Evolutionary conservation across 108 stramenopile species (phyloP).

Genomic region (Chaetoceros muelleri): DNA sequence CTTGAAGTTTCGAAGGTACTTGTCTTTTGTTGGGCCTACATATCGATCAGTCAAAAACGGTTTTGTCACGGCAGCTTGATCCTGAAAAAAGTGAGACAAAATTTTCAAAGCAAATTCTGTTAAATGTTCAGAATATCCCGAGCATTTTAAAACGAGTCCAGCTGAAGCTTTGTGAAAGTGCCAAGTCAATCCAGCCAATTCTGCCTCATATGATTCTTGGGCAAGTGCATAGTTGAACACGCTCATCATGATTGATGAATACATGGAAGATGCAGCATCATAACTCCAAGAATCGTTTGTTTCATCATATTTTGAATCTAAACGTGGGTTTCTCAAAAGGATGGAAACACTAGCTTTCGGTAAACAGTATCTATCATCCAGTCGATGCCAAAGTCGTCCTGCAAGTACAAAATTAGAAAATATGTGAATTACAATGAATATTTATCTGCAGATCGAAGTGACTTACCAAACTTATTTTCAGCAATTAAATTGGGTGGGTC

Average conservation of each 20-base stretch:
- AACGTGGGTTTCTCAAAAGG: slow-evolving; percentile 45
- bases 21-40: slow-evolving; percentile 55
- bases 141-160: slow-evolving; percentile 50
- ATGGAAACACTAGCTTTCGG: slow-evolving; percentile 57
- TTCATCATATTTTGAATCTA: slow-evolving; percentile 21
- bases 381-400: slow-evolving; percentile 69
- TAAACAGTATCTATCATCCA: slow-evolving; percentile 79
- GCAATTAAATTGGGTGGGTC: slow-evolving; percentile 63
- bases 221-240: slow-evolving; percentile 65
- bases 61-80: background rate
- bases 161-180: slow-evolving; percentile 43
- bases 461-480: slow-evolving; percentile 20
- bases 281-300: slow-evolving; percentile 28
- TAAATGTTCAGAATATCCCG: slow-evolving; percentile 72
- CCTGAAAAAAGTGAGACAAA: slow-evolving; percentile 23
- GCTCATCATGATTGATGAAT: slow-evolving; percentile 38
- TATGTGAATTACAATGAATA: background rate
- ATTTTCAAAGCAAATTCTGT: slow-evolving; percentile 50
- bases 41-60: slow-evolving; percentile 38
- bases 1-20: slow-evolving; percentile 34
- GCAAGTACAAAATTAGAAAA: background rate
- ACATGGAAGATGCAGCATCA: slow-evolving; percentile 29
- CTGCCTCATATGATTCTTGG: slow-evolving; percentile 75
- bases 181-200: slow-evolving; percentile 64
- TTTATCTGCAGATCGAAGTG: background rate